Conservation (phyloP, 352 stramenopile genomes). For the Saprolegnia diclina region DNA sequence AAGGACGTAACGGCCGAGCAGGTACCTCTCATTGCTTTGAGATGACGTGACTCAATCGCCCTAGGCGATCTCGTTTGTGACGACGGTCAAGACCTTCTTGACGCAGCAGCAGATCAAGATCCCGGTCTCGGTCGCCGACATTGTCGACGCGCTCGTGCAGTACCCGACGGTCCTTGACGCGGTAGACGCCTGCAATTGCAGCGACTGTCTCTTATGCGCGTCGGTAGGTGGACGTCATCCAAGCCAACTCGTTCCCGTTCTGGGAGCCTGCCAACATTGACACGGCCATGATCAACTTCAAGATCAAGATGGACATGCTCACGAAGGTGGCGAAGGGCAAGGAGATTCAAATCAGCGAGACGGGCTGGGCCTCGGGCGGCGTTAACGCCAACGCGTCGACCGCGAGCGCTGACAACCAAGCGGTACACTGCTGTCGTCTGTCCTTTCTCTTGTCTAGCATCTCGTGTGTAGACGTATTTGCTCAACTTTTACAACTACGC, state of each 20-base stretch:
- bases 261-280: constrained; percentile 61
- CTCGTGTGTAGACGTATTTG: constrained; percentile 44
- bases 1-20: constrained; percentile 56
- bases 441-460: constrained; percentile 10
- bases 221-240: constrained; percentile 54
- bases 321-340: constrained; percentile 56
- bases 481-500: constrained; percentile 74
- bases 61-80: constrained; percentile 64
- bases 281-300: constrained; percentile 62
- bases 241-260: constrained; percentile 82
- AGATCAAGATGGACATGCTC: constrained; percentile 62
- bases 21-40: not conserved
- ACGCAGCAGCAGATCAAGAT: constrained; percentile 46
- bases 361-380: constrained; percentile 66
- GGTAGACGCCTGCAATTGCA: not conserved
- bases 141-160: constrained; percentile 65
- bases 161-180: constrained; percentile 73
- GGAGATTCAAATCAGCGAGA: constrained; percentile 78
- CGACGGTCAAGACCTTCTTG: constrained; percentile 68
- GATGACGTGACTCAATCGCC: not conserved
- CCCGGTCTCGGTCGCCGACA: constrained; percentile 73
- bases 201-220: not conserved
- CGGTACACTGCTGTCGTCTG: constrained; percentile 30
- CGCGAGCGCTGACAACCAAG: constrained; percentile 47
- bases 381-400: constrained; percentile 55